A percentile compares a stretch with the other conserved stretches of the same genome.
phyloP scores from a whole-genome alignment of 2,329 filamentous ascomycete genomes.

The Hypocreales sp. region DNA sequence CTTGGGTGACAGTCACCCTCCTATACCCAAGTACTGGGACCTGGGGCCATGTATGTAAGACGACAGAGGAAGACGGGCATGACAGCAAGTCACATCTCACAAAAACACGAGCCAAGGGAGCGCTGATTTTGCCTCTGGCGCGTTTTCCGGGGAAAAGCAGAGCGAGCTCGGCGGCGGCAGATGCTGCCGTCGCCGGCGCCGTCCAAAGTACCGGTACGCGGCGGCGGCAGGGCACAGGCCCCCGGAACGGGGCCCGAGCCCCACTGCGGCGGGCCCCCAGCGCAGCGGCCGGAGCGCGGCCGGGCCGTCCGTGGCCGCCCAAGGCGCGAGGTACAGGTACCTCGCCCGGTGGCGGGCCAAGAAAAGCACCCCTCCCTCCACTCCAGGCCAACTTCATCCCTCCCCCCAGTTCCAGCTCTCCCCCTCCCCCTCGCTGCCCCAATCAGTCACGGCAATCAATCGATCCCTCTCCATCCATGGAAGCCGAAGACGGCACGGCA shows the following conservation, averaged over 20 bases:
- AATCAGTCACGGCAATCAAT: too few relatives aligned
- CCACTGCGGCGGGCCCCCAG: too few relatives aligned
- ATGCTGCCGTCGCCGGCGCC: too few relatives aligned
- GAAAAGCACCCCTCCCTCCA: slow-evolving; percentile 1
- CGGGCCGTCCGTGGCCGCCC: too few relatives aligned
- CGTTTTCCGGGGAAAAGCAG: background rate
- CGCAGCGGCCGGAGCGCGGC: too few relatives aligned
- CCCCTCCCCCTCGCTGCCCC: background rate
- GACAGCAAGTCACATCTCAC: background rate
- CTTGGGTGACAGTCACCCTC: background rate
- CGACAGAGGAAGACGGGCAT: background rate
- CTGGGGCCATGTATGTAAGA: background rate
- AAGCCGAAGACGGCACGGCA: slow-evolving; percentile 1
- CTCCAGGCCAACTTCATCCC: background rate
- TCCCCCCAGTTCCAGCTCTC: background rate
- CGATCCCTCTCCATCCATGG: background rate
- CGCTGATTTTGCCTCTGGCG: background rate
- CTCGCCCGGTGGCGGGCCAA: too few relatives aligned
- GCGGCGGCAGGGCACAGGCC: too few relatives aligned
- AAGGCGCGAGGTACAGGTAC: too few relatives aligned
- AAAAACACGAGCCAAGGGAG: background rate
- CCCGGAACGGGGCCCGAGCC: too few relatives aligned
- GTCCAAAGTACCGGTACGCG: too few relatives aligned
- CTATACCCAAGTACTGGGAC: background rate
- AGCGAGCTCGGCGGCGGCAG: too few relatives aligned